Evolutionary conservation across 2,329 filamentous ascomycete species (phyloP), one percentile per base, ranked within the genome.

Genomic region (Penicillium sp.): DNA sequence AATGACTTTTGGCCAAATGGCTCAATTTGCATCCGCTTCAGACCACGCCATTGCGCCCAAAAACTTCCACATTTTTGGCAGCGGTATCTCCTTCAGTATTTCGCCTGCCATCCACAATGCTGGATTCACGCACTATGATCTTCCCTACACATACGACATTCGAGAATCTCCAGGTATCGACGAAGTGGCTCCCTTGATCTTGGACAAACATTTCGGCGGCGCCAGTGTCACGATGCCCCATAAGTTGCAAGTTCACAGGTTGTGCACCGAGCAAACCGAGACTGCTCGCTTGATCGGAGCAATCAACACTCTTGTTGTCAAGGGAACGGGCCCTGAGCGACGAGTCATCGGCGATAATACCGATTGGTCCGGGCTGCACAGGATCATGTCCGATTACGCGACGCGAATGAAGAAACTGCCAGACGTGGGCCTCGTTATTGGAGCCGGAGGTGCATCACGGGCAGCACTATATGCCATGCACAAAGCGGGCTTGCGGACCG

Each of bases 141-240:
- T 65, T 15, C 58, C 61, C 14, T 60, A 39, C 43, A 59, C 45
- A 35, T 62, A 62, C 35, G 54, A 56, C 28, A 59, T 78, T 62
- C 62, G 64, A 20, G 69, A 67, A 45, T 69, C 69, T 12, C 71
- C 79, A 58, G 76, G 71, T 0, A 61, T 80, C 1, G 67, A 76
- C 5, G 71, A 75, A 2, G 66, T 75, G 0, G 39, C 78, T 5
- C 22, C 55, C 0, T 63, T 77, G 3, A 72, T 75, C 50, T 59
- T 61, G 3, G 59, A 64, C 7, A 63, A 72, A 1, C 67, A 62
- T 38, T 74, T 73, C 41, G 71, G 70, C 15, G 75, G 74, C 8
- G 68, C 63, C 7, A 75, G 76, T 5, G 71, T 78, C 5, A 79
- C 77, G 1, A 81, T 81, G 78, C 78, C 78, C 0, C 79, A 79